Evolutionary conservation across 2,329 filamentous ascomycete genomes (phyloP).

Genomic region (Cryoendolithus antarcticus): DNA sequence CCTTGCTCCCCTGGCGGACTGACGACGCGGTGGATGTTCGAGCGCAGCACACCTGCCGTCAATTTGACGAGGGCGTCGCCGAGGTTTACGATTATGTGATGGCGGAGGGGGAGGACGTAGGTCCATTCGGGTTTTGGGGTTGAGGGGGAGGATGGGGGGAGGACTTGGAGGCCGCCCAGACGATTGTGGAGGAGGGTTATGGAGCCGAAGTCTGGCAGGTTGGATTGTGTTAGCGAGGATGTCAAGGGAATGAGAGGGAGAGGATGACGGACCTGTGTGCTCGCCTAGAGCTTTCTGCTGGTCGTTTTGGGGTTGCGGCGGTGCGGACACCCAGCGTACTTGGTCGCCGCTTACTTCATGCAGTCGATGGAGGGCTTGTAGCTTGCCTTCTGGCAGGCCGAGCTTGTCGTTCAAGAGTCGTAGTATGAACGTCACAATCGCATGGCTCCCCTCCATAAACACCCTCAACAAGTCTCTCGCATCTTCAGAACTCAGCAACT

Average conservation of each 20-base stretch:
- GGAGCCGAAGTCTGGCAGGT: constrained; percentile 36
- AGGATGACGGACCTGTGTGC: constrained; percentile 29
- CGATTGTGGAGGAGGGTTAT: constrained; percentile 46
- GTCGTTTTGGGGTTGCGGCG: constrained; percentile 34
- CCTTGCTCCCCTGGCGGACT: constrained; percentile 36
- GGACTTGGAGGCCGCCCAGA: constrained; percentile 42
- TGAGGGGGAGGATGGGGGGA: constrained; percentile 24
- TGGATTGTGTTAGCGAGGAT: neutral
- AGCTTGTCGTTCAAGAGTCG: constrained; percentile 33
- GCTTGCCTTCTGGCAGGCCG: constrained; percentile 27
- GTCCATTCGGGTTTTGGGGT: constrained; percentile 29
- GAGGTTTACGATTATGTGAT: constrained; percentile 37
- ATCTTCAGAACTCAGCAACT: constrained; percentile 25
- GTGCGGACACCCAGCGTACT: constrained; percentile 41
- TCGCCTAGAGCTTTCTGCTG: constrained; percentile 34
- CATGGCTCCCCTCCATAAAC: constrained; percentile 35
- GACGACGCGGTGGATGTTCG: constrained; percentile 36
- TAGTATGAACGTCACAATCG: constrained; percentile 34
- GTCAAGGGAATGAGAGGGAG: neutral
- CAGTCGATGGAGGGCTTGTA: constrained; percentile 36
- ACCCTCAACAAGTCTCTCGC: constrained; percentile 27
- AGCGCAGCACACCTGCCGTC: constrained; percentile 26
- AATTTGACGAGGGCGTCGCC: constrained; percentile 38
- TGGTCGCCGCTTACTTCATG: constrained; percentile 36
- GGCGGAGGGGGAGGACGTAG: constrained; percentile 40